phyloP scores from a whole-genome alignment of 192 early-diverging fungal genomes.

The Coemansia sp. region DNA sequence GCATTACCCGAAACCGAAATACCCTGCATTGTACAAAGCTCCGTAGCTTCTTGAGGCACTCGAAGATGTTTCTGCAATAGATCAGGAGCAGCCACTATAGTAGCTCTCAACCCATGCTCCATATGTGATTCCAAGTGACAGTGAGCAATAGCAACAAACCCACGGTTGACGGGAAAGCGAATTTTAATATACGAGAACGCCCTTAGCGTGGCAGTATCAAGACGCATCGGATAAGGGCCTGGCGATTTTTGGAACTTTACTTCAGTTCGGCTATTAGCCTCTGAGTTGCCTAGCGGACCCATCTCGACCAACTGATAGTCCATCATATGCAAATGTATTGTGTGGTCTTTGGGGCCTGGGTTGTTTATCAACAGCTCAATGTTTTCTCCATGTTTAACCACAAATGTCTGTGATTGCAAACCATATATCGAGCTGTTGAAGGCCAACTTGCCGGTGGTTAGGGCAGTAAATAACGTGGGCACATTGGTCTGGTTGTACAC shows the following conservation, averaged over 20 bases:
- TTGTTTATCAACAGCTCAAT: conserved; percentile 9
- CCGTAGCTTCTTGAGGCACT: conserved; percentile 50
- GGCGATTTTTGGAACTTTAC: conserved; percentile 49
- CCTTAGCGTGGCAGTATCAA: conserved; percentile 10
- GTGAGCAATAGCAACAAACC: neutral
- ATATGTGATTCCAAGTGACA: neutral
- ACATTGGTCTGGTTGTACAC: neutral
- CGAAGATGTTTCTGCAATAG: conserved; percentile 7
- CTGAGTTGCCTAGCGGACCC: conserved; percentile 4
- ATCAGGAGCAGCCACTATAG: neutral
- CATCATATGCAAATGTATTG: conserved; percentile 13
- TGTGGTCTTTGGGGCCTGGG: conserved; percentile 1
- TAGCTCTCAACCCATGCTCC: neutral
- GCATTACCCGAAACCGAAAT: conserved; percentile 1
- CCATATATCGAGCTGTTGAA: neutral
- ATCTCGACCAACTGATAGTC: conserved; percentile 19
- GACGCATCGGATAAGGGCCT: conserved; percentile 55
- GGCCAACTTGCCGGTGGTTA: conserved; percentile 4
- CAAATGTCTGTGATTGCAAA: conserved; percentile 1
- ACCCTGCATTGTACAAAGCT: conserved; percentile 3
- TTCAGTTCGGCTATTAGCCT: neutral
- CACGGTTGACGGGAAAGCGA: neutral
- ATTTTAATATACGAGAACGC: conserved; percentile 6
- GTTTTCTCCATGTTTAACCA: neutral
- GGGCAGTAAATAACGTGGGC: neutral